Evolutionary conservation across 1,284 basidiomycete species (phyloP).

Genomic region (Mycosarcoma mackinlayi): DNA sequence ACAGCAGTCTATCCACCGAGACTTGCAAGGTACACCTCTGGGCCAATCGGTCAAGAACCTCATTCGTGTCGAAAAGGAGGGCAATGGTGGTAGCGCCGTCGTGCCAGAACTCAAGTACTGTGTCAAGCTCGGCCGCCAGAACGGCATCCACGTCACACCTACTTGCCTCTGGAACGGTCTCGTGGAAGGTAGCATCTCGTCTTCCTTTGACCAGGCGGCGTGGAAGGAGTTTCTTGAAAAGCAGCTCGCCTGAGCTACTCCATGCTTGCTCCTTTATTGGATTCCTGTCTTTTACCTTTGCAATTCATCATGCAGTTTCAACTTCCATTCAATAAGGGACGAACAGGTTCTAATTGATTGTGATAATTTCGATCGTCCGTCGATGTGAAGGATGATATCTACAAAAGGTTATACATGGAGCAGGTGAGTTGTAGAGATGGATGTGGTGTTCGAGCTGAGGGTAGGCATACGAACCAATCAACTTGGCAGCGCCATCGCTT

Average conservation of each 20-base stretch:
- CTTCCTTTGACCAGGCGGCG: slow-evolving; percentile 83
- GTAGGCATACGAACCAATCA: neutral
- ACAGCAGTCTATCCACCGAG: slow-evolving; percentile 69
- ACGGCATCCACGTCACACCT: slow-evolving; percentile 90
- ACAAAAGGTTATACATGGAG: slow-evolving; percentile 3
- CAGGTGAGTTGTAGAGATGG: neutral
- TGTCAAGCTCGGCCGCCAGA: slow-evolving; percentile 85
- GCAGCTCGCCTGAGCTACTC: slow-evolving; percentile 71
- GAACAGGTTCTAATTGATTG: too few relatives aligned
- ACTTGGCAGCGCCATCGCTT: neutral
- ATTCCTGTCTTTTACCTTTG: neutral
- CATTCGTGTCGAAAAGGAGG: slow-evolving; percentile 74
- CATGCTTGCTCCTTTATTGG: neutral
- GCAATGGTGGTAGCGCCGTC: slow-evolving; percentile 80
- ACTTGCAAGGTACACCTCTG: slow-evolving; percentile 67
- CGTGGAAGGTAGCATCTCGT: slow-evolving; percentile 80
- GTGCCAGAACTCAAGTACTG: slow-evolving; percentile 88
- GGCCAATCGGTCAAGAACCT: slow-evolving; percentile 73
- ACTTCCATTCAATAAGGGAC: too few relatives aligned
- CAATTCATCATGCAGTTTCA: too few relatives aligned
- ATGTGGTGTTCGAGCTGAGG: neutral
- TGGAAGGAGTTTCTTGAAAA: slow-evolving; percentile 84
- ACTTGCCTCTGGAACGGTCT: slow-evolving; percentile 78
- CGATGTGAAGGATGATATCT: too few relatives aligned
- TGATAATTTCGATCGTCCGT: too few relatives aligned